Evolutionary conservation across 768 basidiomycete genomes (phyloP), one percentile per base, ranked within the genome.

Genomic region (Leccinum subgranulosum): DNA sequence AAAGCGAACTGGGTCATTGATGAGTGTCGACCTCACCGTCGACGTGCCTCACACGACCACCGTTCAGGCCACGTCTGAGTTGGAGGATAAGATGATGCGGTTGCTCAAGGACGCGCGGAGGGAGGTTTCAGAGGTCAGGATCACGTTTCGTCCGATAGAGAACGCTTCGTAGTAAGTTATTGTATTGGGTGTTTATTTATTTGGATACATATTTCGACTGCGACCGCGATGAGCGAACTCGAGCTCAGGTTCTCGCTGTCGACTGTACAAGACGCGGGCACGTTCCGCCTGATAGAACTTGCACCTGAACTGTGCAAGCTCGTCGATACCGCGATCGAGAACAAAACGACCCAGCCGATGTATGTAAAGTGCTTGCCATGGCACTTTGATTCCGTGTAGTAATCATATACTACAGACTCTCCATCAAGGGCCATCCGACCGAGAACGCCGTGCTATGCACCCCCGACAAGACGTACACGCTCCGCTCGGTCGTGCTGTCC

Each of bases 371-470:
- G 10, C 29, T n/a, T 3, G 17, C 23, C 23, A 23, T 41, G 39
- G 12, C 5, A 14, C 33, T 14, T 2, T 33, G 31, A 33, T 2
- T 33, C 1, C 12, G 8, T 25, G 25, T 25, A n/a, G 4, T 39
- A 17, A 23, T 63, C 21, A 54, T 31, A 19, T 10, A 55, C 9
- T 11, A 45, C 63, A 89, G 89, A 43, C 70, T 94, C 53, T 79
- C 80, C 27, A 87, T 98, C 74, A 95, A 94, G 70, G 96, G 95
- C 7, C 77, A 85, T 46, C 72, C 83, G 2, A 79, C 81, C 28
- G 94, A 98, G 63, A 89, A 95, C 64, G 96, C 95, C 0, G 94
- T 97, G 0, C 75, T 96, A 9, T 98, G 96, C 70, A 96, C 94
- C 0, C 64, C 77, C 0, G 79, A 86, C 56, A 85, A 82, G 68